Evolutionary conservation across 1,284 basidiomycete species (phyloP).

Genomic region (Fomitopsis palustris): DNA sequence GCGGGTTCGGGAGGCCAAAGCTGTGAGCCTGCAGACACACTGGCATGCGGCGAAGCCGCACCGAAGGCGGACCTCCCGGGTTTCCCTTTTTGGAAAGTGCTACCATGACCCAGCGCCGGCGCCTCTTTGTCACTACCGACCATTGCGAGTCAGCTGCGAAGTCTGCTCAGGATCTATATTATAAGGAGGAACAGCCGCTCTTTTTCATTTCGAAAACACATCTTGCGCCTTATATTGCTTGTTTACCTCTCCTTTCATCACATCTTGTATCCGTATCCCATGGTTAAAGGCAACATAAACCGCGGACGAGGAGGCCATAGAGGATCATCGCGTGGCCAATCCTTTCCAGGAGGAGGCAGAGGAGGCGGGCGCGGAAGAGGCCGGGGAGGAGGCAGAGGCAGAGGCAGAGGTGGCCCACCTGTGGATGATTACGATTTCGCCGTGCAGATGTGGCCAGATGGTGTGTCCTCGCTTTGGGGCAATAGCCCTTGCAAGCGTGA

Average conservation of each 20-base stretch:
- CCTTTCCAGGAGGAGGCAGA: constrained; percentile 8
- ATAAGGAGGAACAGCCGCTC: not conserved
- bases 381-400: constrained; percentile 18
- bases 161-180: not conserved
- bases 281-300: constrained; percentile 23
- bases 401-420: constrained; percentile 17
- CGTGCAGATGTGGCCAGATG: constrained; percentile 26
- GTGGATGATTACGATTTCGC: constrained; percentile 28
- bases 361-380: constrained; percentile 23
- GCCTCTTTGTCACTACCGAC: not conserved
- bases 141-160: not conserved
- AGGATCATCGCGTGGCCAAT: constrained; percentile 5
- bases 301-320: constrained; percentile 20
- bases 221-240: not conserved
- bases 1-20: no score
- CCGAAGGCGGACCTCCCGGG: not conserved
- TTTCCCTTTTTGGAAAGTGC: not conserved
- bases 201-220: not conserved
- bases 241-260: not conserved
- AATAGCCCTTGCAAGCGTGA: not conserved
- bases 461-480: constrained; percentile 17
- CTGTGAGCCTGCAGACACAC: no score
- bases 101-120: not conserved
- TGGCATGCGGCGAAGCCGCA: no score
- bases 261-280: constrained; percentile 17